A percentile compares a stretch with the other conserved stretches of the same genome.
These are phyloP conservation scores for Cladosporium sp. DNA, from an alignment of 2,329 filamentous ascomycete genomes.

Conservation along the genomic window DNA sequence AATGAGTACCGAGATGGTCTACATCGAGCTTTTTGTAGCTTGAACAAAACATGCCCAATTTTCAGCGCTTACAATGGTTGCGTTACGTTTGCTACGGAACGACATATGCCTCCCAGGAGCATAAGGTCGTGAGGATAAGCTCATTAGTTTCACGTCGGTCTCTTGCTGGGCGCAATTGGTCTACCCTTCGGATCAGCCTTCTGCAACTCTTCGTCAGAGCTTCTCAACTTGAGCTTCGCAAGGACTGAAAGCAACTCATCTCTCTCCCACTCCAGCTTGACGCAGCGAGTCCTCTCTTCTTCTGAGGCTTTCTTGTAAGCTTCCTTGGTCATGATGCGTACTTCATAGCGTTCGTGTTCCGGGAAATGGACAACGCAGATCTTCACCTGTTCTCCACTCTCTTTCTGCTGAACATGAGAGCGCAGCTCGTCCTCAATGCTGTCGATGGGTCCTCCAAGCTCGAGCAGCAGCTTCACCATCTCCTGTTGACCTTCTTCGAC, in stretches of 20 bases:
- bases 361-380: background rate
- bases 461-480: background rate
- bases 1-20: no score
- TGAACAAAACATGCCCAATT: no score
- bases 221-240: background rate
- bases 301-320: background rate
- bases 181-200: background rate
- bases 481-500: background rate
- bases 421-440: background rate
- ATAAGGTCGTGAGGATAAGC: no score
- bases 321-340: background rate
- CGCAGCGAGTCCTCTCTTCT: background rate
- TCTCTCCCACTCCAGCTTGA: background rate
- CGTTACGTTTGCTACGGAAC: no score
- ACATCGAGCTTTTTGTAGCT: no score
- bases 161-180: background rate
- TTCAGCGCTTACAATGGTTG: no score
- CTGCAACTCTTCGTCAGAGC: background rate
- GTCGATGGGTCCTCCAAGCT: background rate
- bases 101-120: no score
- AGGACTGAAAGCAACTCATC: background rate
- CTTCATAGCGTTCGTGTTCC: background rate
- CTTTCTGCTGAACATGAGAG: background rate
- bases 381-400: background rate
- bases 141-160: no score